A percentile compares a stretch with the other conserved stretches of the same genome.
Conservation (phyloP, 1,284 basidiomycete species). For the Fistulina hepatica region DNA sequence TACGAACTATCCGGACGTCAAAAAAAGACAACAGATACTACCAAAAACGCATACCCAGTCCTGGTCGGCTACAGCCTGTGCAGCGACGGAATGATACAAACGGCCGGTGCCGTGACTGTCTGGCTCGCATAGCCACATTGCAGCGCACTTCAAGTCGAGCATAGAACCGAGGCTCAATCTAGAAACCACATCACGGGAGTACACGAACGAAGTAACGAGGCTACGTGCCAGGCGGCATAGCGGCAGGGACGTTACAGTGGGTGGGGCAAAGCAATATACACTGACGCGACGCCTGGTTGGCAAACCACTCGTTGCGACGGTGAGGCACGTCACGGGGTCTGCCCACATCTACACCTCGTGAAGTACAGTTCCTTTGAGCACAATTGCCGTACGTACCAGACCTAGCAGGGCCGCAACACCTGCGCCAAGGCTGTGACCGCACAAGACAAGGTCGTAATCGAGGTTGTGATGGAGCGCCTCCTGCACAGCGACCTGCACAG, state of each 20-base stretch:
- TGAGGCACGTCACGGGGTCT: conserved; percentile 64
- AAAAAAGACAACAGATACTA: conserved; percentile 7
- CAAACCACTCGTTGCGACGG: conserved; percentile 58
- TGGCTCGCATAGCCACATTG: conserved; percentile 69
- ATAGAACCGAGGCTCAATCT: conserved; percentile 71
- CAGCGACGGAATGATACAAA: too few species aligned
- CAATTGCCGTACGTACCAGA: conserved; percentile 34
- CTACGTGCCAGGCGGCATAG: conserved; percentile 44
- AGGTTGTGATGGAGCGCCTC: conserved; percentile 58
- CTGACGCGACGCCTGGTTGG: conserved; percentile 57
- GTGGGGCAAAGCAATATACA: conserved; percentile 74
- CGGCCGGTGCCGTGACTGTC: conserved; percentile 38
- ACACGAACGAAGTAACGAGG: conserved; percentile 68
- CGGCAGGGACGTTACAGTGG: conserved; percentile 50
- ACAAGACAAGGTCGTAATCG: conserved; percentile 64
- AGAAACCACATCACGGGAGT: conserved; percentile 74
- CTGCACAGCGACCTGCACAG: conserved; percentile 65
- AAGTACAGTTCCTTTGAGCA: conserved; percentile 4
- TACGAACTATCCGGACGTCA: conserved; percentile 42
- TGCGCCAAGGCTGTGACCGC: conserved; percentile 83
- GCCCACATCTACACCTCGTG: conserved; percentile 64
- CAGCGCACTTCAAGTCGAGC: conserved; percentile 64
- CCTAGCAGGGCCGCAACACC: conserved; percentile 74
- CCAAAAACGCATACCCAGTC: conserved; percentile 45
- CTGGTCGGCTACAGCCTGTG: too few species aligned